Evolutionary conservation across 768 basidiomycete species (phyloP).

Genomic region (Tephrocybe rancida): DNA sequence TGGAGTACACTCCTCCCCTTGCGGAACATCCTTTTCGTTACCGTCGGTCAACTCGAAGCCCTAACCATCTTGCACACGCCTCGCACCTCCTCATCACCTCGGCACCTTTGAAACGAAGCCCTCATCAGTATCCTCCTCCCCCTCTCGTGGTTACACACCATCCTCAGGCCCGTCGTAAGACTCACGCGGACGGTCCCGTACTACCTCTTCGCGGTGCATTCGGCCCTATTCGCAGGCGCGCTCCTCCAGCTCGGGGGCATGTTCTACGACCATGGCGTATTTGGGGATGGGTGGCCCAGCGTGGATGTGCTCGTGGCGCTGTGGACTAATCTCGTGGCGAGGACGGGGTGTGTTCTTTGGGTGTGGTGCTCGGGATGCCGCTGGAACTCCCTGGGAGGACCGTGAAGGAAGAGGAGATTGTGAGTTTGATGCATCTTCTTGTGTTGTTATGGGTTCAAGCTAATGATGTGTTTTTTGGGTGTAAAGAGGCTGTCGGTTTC

Average conservation of each 20-base stretch:
- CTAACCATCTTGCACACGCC: slow-evolving; percentile 64
- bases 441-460: too few relatives aligned
- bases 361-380: too few relatives aligned
- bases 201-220: slow-evolving; percentile 64
- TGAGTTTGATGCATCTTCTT: too few relatives aligned
- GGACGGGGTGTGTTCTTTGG: slow-evolving; percentile 45
- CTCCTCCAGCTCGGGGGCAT: slow-evolving; percentile 40
- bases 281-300: slow-evolving; percentile 43
- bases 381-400: too few relatives aligned
- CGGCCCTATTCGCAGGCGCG: slow-evolving; percentile 45
- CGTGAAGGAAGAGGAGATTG: too few relatives aligned
- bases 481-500: too few relatives aligned
- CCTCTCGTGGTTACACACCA: slow-evolving; percentile 67
- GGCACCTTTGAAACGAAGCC: not conserved
- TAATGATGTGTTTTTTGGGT: too few relatives aligned
- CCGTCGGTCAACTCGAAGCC: slow-evolving; percentile 56
- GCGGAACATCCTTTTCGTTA: slow-evolving; percentile 59
- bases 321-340: slow-evolving; percentile 44
- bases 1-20: slow-evolving; percentile 50
- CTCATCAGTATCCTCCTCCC: slow-evolving; percentile 48
- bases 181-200: slow-evolving; percentile 61
- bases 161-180: slow-evolving; percentile 55
- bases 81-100: slow-evolving; percentile 52
- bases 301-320: slow-evolving; percentile 28
- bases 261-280: slow-evolving; percentile 49